Conservation (phyloP, 2,329 filamentous ascomycete species). For the Xylariaceae sp. region DNA sequence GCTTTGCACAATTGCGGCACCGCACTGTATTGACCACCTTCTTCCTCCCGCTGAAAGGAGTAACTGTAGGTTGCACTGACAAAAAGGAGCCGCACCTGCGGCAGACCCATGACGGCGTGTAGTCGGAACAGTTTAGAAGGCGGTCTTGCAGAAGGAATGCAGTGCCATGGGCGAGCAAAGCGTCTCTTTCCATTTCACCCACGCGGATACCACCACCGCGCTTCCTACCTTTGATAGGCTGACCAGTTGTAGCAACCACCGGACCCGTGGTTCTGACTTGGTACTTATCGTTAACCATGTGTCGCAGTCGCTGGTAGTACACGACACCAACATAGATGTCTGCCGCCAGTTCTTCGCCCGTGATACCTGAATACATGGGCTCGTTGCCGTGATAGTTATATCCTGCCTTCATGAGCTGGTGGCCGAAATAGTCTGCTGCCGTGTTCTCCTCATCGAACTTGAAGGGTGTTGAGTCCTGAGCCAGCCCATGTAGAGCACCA, state of each 20-base stretch:
- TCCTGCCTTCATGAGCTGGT: slow-evolving; percentile 90
- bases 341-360: slow-evolving; percentile 85
- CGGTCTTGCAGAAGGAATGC: slow-evolving; percentile 94
- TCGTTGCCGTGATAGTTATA: slow-evolving; percentile 99
- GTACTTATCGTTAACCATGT: slow-evolving; percentile 99
- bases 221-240: slow-evolving; percentile 95
- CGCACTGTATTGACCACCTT: slow-evolving; percentile 68
- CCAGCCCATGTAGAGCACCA: slow-evolving; percentile 89
- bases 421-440: slow-evolving; percentile 90
- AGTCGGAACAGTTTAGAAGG: slow-evolving; percentile 95
- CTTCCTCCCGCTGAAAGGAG: slow-evolving; percentile 61
- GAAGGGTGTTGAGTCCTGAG: slow-evolving; percentile 94
- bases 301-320: slow-evolving; percentile 94
- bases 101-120: slow-evolving; percentile 86
- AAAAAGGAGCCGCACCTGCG: slow-evolving; percentile 86
- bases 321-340: slow-evolving; percentile 97
- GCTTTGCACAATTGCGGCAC: slow-evolving; percentile 73
- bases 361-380: slow-evolving; percentile 97
- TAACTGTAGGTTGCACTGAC: slow-evolving; percentile 77
- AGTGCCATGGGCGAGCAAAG: slow-evolving; percentile 89
- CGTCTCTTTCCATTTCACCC: slow-evolving; percentile 98
- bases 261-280: slow-evolving; percentile 96
- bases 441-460: slow-evolving; percentile 90
- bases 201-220: slow-evolving; percentile 98
- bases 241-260: slow-evolving; percentile 84